Evolutionary conservation across 225 moss, liverwort and hornwort genomes (phyloP), one percentile per base, ranked within the genome.

Genomic region (Rhytidiadelphus loreus): DNA sequence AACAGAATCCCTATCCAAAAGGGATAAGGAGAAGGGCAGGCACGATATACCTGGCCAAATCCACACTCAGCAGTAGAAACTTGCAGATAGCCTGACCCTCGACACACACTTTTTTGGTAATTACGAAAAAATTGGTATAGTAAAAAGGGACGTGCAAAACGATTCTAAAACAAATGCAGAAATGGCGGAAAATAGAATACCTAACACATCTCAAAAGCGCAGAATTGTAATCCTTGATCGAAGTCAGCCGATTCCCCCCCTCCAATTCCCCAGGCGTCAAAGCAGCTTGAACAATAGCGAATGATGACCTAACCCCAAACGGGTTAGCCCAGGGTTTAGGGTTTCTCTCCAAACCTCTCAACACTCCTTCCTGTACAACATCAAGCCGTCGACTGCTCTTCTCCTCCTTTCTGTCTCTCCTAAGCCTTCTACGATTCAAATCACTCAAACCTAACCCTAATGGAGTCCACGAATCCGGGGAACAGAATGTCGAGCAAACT

Each of bases 181-280:
- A 44, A 88, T 55, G 90, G 19, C 63, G 52, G 63, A 69, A 63
- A 44, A 21, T 9, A 83, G 74, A 80, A 59, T n/a, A 93, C 94
- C 92, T 92, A 16, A 91, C 91, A 85, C 88, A 94, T 46, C 83
- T 87, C 90, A 93, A 87, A 80, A 94, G 91, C 37, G 89, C 92
- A 57, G 88, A 87, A 82, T 94, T 94, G 89, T 90, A 94, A 64
- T 94, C 94, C 88, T 92, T 91, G 59, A 94, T 87, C 18, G 93
- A 90, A 59, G 19, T 85, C 85, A 93, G 81, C 2, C 80, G 77
- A 56, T 80, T 86, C 39, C 81, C 88, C 13, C 78, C 71, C 69
- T 65, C 92, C 86, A 86, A 69, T 53, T 88, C 85, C 29, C 82
- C 92, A 35, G 86, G 87, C 46, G 82, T 87, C 75, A 84, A 44